These are phyloP conservation scores for Kodamaea restingae DNA, from an alignment of 805 yeast species.

Conservation along the genomic window DNA sequence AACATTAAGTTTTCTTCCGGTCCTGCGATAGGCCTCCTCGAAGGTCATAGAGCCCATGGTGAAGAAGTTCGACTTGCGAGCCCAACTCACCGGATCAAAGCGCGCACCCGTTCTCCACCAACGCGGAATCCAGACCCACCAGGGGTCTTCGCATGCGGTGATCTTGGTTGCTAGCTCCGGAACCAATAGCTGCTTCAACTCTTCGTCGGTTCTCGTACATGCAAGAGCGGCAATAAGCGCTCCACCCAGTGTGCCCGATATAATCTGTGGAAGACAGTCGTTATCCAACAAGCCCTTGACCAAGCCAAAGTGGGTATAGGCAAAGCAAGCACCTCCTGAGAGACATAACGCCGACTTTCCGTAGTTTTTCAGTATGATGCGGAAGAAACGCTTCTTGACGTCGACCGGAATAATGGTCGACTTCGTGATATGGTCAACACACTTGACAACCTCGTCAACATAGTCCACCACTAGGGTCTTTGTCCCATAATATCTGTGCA, in stretches of 20 bases:
- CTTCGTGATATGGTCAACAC: slow-evolving; percentile 42
- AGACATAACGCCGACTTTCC: slow-evolving; percentile 71
- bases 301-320: slow-evolving; percentile 75
- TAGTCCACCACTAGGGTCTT: slow-evolving; percentile 55
- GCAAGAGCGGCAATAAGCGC: slow-evolving; percentile 72
- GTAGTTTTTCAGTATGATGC: slow-evolving; percentile 55
- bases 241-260: slow-evolving; percentile 81
- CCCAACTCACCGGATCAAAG: slow-evolving; percentile 74
- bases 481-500: slow-evolving; percentile 75
- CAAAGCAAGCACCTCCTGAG: slow-evolving; percentile 78
- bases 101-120: slow-evolving; percentile 76
- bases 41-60: slow-evolving; percentile 71
- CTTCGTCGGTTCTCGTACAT: slow-evolving; percentile 66
- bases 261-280: slow-evolving; percentile 60
- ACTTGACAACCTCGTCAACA: slow-evolving; percentile 46
- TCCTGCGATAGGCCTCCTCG: slow-evolving; percentile 60
- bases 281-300: slow-evolving; percentile 66
- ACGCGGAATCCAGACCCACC: slow-evolving; percentile 56
- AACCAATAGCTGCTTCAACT: slow-evolving; percentile 48
- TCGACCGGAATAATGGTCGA: slow-evolving; percentile 33
- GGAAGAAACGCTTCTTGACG: slow-evolving; percentile 51
- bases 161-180: slow-evolving; percentile 62
- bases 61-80: slow-evolving; percentile 62
- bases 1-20: slow-evolving; percentile 68
- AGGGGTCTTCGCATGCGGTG: slow-evolving; percentile 65